Evolutionary conservation across 2,329 filamentous ascomycete species (phyloP).

Genomic region (Coniochaeta hoffmannii): DNA sequence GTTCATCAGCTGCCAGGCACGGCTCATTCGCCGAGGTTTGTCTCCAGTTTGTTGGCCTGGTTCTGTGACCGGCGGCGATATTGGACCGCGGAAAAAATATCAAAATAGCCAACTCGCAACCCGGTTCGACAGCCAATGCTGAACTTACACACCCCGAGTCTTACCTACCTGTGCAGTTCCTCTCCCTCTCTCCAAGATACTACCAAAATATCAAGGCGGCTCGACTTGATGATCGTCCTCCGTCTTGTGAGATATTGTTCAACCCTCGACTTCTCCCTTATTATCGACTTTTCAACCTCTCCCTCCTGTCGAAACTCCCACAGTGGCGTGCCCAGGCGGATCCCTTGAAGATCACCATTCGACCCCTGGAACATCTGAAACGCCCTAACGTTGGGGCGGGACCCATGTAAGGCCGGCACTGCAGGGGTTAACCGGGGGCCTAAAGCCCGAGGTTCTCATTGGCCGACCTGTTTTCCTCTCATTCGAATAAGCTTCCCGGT

Average conservation of each 20-base stretch:
- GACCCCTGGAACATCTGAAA: constrained; percentile 1
- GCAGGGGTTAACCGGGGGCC: not conserved
- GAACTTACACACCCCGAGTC: not conserved
- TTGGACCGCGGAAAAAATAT: not conserved
- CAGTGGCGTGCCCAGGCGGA: not conserved
- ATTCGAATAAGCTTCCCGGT: no score
- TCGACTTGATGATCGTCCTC: not conserved
- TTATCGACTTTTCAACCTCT: not conserved
- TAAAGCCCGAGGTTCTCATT: not conserved
- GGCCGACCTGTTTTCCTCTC: not conserved
- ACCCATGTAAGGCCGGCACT: not conserved
- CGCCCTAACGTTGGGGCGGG: not conserved
- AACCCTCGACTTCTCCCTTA: not conserved
- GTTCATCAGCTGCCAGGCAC: not conserved
- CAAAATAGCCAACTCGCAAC: not conserved
- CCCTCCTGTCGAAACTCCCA: not conserved
- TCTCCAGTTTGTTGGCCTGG: no score
- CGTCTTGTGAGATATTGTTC: not conserved
- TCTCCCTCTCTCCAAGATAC: not conserved
- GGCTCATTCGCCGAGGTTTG: not conserved
- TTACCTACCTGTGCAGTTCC: not conserved
- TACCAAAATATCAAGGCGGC: no score
- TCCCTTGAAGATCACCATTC: constrained; percentile 2
- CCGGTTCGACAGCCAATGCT: not conserved
- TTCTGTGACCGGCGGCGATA: not conserved